Base-by-base conservation (phyloP, 768 basidiomycete genomes). In the Paxillus ammoniavirescens region DNA sequence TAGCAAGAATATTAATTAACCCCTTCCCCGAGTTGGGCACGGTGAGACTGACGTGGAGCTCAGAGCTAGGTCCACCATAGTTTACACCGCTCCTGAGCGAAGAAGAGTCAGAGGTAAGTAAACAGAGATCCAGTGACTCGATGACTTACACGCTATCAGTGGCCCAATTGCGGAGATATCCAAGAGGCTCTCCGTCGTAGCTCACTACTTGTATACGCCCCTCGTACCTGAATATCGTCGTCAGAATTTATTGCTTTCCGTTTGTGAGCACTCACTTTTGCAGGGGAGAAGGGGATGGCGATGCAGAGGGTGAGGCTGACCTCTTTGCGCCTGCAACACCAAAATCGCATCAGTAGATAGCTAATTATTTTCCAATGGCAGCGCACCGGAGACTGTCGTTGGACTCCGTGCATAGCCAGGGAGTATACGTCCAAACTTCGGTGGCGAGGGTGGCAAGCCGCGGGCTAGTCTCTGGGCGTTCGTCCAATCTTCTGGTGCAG, bases 391-490 rank as follows among this genome's bases (percentile, higher is more conserved):
- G 41, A 52, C 66, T 42, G 70, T 59, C 14, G 68, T 72, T 33
- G 72, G 65, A 8, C 45, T 53, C 42, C 52, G 42, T 37, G 23
- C 47, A 47, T 53, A 58, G 14, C 72, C 72, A 0, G 73, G 73
- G 5, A 69, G 51, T 37, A 33, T 61, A 15, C 69, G 67, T 38
- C 61, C 65, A 50, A 74, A 74, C 41, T 63, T 67, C 37, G 59
- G 56, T 9, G 70, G 72, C 26, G 69, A 64, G 2, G 75, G 74
- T 31, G 75, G 72, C n/a, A 79, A 67, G 9, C 77, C 77, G 45
- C 75, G 72, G 33, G 77, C 76, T 53, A 80, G 60, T 41, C 78
- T 71, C 54, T 77, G 70, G 17, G 65, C 75, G 56, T 78, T 79
- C 10, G 76, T 76, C 56, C 70, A 72, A 14, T 53, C 46, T 28